Conservation (phyloP, 176 grass and related monocot species). For the Oryza australiensis region DNA sequence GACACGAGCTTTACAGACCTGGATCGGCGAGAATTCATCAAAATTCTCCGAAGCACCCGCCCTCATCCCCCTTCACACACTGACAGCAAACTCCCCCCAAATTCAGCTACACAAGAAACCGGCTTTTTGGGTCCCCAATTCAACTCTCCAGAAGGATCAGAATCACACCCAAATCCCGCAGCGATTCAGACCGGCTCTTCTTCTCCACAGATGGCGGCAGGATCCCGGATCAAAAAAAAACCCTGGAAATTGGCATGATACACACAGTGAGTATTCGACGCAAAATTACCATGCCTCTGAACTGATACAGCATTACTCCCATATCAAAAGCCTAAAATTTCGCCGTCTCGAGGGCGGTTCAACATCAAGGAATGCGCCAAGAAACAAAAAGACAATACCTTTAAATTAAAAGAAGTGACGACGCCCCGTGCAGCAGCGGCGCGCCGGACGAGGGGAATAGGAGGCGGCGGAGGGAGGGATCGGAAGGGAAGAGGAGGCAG, state of each 20-base stretch:
- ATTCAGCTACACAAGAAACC: not conserved
- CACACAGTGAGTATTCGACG: not conserved
- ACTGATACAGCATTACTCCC: not conserved
- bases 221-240: conserved; percentile 30
- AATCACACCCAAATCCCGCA: not conserved
- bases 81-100: not conserved
- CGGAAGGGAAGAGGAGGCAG: not conserved
- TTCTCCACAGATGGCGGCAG: not conserved
- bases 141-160: not conserved
- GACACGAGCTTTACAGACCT: conserved; percentile 77
- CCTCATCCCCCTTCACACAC: not conserved
- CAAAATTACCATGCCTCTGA: not conserved
- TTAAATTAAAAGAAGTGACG: conserved; percentile 5
- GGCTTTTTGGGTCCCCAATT: not conserved
- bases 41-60: conserved; percentile 27
- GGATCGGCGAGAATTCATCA: conserved; percentile 89
- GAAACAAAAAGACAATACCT: conserved; percentile 30
- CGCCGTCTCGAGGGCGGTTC: too few relatives aligned
- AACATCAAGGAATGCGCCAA: not conserved
- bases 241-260: conserved; percentile 21
- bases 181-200: not conserved
- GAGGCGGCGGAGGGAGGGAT: not conserved
- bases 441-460: too few relatives aligned
- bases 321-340: not conserved
- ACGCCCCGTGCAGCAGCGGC: not conserved